Base-by-base conservation (phyloP, 2,329 filamentous ascomycete species). In the Penicillium occitanis region DNA sequence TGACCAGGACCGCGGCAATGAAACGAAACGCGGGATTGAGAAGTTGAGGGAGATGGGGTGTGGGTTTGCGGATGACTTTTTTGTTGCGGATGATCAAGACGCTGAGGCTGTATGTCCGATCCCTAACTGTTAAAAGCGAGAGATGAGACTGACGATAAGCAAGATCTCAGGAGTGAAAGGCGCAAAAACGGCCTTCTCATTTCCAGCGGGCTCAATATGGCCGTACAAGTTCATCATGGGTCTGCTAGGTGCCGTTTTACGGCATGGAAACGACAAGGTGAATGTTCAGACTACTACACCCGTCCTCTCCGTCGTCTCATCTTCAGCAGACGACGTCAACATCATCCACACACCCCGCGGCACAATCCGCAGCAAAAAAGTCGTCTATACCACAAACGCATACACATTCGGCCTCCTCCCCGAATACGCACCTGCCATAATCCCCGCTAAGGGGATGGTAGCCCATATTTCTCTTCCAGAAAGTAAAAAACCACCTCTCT, bases 321-420 rank as follows among this genome's bases (percentile, higher is more conserved):
- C 30, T 33, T 33, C 30, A 30, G 25, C 48, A 42, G 69, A 68
- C 57, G 69, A n/a, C 90, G 82, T 81, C 1, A 79, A 83, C 86
- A 60, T 66, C 4, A 55, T 77, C 63, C 93, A 91, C 0, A 77
- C 75, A 0, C 77, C 84, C 0, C 87, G 92, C 28, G 93, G 93
- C 30, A 81, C 78, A 57, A 84, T 96, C 67, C 76, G 76, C 0
- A 83, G 92, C 0, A 77, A 80, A 1, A 85, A 87, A 40, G 86
- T 96, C 25, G 83, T 97, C 19, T 85, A 96, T 22, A 90, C 92
- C 5, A 94, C 91, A 0, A 97, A 97, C 73, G 93, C 84, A 3
- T 96, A 96, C 76, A 93, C 91, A 0, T 91, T 90, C 1, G 85
- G 89, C 67, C 82, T 97, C 7, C 79, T 96, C 1, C 91, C 91